These are phyloP conservation scores for Hanseniaspora valbyensis DNA, from an alignment of 805 yeast species.

Conservation along the genomic window DNA sequence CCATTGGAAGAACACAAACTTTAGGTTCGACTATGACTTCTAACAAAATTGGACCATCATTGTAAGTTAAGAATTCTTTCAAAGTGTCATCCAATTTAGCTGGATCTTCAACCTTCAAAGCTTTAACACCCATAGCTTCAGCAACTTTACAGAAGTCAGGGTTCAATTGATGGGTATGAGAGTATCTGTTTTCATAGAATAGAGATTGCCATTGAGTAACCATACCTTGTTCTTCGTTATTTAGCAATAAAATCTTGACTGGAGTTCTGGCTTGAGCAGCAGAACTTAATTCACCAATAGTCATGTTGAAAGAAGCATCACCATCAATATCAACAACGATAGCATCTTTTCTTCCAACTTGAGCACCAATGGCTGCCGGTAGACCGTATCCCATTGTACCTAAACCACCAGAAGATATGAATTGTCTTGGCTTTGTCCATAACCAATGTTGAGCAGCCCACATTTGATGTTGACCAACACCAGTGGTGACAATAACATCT, in stretches of 20 bases:
- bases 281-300: slow-evolving; percentile 80
- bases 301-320: slow-evolving; percentile 98
- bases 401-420: slow-evolving; percentile 96
- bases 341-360: slow-evolving; percentile 89
- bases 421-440: slow-evolving; percentile 84
- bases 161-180: slow-evolving; percentile 95
- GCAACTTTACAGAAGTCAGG: slow-evolving; percentile 90
- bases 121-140: slow-evolving; percentile 86
- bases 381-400: slow-evolving; percentile 98
- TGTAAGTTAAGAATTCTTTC: slow-evolving; percentile 57
- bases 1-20: slow-evolving; percentile 97
- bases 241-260: slow-evolving; percentile 75
- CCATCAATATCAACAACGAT: slow-evolving; percentile 95
- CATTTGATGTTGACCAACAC: slow-evolving; percentile 99
- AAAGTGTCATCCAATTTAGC: slow-evolving; percentile 51
- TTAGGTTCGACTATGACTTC: slow-evolving; percentile 83
- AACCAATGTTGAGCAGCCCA: slow-evolving; percentile 99
- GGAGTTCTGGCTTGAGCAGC: slow-evolving; percentile 93
- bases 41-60: slow-evolving; percentile 73
- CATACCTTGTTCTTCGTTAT: slow-evolving; percentile 99
- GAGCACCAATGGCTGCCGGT: slow-evolving; percentile 98
- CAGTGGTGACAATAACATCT: slow-evolving; percentile 85
- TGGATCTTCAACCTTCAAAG: slow-evolving; percentile 60
- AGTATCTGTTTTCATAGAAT: slow-evolving; percentile 90
- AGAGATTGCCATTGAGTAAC: slow-evolving; percentile 98